A percentile compares a stretch with the other conserved stretches of the same genome.
These are phyloP conservation scores for Oropetium thomaeum DNA, from an alignment of 176 grass and related monocot species.

Conservation along the genomic window DNA sequence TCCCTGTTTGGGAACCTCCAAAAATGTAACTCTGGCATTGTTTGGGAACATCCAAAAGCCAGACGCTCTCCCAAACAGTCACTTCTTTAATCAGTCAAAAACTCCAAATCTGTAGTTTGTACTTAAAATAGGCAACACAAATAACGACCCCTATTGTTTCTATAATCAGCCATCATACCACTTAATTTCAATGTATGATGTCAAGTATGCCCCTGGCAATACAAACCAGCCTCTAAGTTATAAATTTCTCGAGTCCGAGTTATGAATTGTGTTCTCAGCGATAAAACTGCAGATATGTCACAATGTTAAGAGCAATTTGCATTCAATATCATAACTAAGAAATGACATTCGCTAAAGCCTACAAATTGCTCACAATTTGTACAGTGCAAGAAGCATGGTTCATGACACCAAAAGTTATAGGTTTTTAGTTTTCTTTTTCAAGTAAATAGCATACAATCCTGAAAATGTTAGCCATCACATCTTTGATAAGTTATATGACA, in stretches of 20 bases:
- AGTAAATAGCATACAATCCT: constrained; percentile 10
- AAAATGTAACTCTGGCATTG: no score
- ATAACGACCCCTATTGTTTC: no score
- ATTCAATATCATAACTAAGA: constrained; percentile 3
- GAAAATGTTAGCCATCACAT: not conserved
- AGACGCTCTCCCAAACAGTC: no score
- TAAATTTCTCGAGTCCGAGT: not conserved
- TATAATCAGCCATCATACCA: not conserved
- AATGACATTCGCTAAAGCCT: not conserved
- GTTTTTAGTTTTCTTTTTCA: not conserved
- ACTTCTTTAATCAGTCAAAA: no score
- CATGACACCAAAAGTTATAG: constrained; percentile 11
- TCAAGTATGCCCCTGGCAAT: not conserved
- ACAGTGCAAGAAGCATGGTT: not conserved
- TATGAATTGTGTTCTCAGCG: not conserved
- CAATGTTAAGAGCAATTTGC: not conserved
- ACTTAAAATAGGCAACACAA: no score
- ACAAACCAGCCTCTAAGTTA: not conserved
- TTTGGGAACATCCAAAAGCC: no score
- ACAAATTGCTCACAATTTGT: not conserved
- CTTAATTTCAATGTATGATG: not conserved
- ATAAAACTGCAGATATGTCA: not conserved
- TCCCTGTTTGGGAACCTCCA: no score
- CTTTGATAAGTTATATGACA: not conserved
- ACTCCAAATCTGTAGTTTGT: no score